phyloP scores from a whole-genome alignment of 2,329 filamentous ascomycete species.

The Nothomitra cinnamomea region DNA sequence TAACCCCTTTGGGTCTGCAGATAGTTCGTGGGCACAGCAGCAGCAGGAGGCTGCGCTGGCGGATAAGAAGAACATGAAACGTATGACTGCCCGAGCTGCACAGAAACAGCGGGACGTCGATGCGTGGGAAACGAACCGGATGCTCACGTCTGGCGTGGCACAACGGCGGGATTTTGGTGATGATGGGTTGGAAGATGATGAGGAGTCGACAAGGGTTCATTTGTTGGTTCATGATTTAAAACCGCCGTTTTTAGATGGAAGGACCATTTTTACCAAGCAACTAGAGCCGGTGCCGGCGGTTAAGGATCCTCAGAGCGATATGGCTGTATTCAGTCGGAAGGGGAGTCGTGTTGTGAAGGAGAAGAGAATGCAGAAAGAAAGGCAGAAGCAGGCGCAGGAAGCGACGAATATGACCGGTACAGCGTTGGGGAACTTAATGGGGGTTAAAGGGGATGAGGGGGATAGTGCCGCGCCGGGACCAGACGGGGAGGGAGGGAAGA shows the following conservation, averaged over 20 bases:
- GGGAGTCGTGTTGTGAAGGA: conserved; percentile 89
- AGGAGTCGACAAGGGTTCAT: conserved; percentile 79
- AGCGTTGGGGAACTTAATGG: conserved; percentile 84
- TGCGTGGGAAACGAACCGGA: conserved; percentile 96
- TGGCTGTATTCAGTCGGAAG: conserved; percentile 95
- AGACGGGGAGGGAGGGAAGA: conserved; percentile 47
- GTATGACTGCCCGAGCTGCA: conserved; percentile 54
- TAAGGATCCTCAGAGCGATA: conserved; percentile 85
- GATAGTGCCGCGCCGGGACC: conserved; percentile 72
- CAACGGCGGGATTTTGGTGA: conserved; percentile 67
- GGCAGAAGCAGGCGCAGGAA: conserved; percentile 85
- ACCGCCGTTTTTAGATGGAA: conserved; percentile 86
- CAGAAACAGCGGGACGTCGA: conserved; percentile 91
- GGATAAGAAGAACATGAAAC: conserved; percentile 62
- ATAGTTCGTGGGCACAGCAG: conserved; percentile 56
- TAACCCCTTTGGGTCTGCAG: conserved; percentile 72
- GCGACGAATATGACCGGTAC: conserved; percentile 89
- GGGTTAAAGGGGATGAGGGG: conserved; percentile 74
- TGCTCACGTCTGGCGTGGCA: conserved; percentile 91
- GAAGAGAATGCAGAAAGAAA: conserved; percentile 75
- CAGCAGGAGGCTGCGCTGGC: conserved; percentile 55
- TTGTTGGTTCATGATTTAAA: conserved; percentile 83
- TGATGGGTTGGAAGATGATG: conserved; percentile 68
- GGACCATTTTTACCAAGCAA: conserved; percentile 94
- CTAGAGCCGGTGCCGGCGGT: conserved; percentile 88